phyloP scores from a whole-genome alignment of 208 protist species.

The Blastocrithidia nonstop region DNA sequence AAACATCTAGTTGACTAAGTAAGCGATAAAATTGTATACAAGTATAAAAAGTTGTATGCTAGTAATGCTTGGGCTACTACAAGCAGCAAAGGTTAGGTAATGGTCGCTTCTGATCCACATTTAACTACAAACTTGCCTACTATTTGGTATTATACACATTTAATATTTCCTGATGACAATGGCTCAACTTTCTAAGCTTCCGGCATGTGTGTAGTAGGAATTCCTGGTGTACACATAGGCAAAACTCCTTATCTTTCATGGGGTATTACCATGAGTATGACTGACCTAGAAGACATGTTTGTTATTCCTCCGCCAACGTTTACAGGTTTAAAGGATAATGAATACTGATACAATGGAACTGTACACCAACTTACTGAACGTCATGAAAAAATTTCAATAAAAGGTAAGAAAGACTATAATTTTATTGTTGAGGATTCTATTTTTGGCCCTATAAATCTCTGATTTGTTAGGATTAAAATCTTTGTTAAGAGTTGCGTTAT shows the following conservation, averaged over 20 bases:
- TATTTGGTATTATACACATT: slow-evolving; percentile 38
- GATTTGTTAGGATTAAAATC: slow-evolving; percentile 18
- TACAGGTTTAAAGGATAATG: slow-evolving; percentile 7
- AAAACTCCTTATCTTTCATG: slow-evolving; percentile 31
- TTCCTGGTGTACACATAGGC: slow-evolving; percentile 41
- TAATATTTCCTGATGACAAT: slow-evolving; percentile 19
- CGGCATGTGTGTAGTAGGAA: slow-evolving; percentile 20
- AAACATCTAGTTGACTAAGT: too few species aligned
- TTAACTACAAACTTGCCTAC: slow-evolving; percentile 34
- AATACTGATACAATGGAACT: slow-evolving; percentile 27
- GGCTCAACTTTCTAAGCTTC: slow-evolving; percentile 18
- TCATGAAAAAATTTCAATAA: slow-evolving; percentile 26
- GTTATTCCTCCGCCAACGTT: slow-evolving; percentile 13
- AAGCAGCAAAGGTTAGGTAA: slow-evolving; percentile 12
- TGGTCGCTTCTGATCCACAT: slow-evolving; percentile 43
- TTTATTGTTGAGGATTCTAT: slow-evolving; percentile 28
- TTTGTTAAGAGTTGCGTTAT: slow-evolving; percentile 16
- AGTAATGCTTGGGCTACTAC: slow-evolving; percentile 40
- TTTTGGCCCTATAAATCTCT: slow-evolving; percentile 29
- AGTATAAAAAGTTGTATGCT: slow-evolving; percentile 20
- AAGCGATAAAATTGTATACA: too few species aligned
- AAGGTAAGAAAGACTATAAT: slow-evolving; percentile 25
- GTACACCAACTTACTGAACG: slow-evolving; percentile 12
- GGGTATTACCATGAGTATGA: slow-evolving; percentile 57
- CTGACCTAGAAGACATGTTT: slow-evolving; percentile 44